A percentile compares a stretch with the other conserved stretches of the same genome.
Conservation (phyloP, 2,329 filamentous ascomycete genomes). For the Penicillium sp. region DNA sequence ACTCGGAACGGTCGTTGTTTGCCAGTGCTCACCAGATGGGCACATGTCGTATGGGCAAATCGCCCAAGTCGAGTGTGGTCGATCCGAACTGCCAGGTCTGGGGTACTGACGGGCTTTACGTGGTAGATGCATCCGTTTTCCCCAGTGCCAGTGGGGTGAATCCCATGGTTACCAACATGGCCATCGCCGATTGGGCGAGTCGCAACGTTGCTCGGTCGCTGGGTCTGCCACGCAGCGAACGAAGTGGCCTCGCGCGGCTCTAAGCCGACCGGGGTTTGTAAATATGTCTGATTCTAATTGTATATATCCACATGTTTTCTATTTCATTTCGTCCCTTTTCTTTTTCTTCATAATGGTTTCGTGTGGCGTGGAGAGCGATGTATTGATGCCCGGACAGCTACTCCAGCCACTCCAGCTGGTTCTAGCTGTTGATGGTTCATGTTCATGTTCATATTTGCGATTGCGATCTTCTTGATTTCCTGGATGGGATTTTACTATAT, state of each 20-base stretch:
- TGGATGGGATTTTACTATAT: no score
- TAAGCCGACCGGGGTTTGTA: slow-evolving; percentile 10
- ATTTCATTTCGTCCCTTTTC: no score
- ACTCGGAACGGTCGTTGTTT: slow-evolving; percentile 49
- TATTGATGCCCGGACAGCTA: no score
- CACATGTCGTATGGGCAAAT: slow-evolving; percentile 53
- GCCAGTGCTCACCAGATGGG: slow-evolving; percentile 59
- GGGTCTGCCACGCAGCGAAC: slow-evolving; percentile 16
- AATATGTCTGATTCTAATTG: neutral
- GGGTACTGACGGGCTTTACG: slow-evolving; percentile 51
- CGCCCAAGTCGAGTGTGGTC: slow-evolving; percentile 48
- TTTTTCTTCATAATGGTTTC: no score
- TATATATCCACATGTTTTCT: neutral
- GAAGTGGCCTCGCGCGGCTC: slow-evolving; percentile 28
- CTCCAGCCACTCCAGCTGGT: no score
- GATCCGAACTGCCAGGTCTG: slow-evolving; percentile 52
- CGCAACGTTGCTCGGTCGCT: slow-evolving; percentile 42
- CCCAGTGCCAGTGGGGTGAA: slow-evolving; percentile 57
- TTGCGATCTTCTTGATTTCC: no score
- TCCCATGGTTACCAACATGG: slow-evolving; percentile 58
- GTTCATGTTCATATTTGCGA: no score
- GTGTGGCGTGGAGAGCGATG: no score
- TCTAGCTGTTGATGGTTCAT: no score
- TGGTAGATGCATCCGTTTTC: slow-evolving; percentile 56
- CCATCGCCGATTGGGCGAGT: slow-evolving; percentile 53